Evolutionary conservation across 1,139 yeast genomes (phyloP).

Genomic region (Starmera stellimalicola): DNA sequence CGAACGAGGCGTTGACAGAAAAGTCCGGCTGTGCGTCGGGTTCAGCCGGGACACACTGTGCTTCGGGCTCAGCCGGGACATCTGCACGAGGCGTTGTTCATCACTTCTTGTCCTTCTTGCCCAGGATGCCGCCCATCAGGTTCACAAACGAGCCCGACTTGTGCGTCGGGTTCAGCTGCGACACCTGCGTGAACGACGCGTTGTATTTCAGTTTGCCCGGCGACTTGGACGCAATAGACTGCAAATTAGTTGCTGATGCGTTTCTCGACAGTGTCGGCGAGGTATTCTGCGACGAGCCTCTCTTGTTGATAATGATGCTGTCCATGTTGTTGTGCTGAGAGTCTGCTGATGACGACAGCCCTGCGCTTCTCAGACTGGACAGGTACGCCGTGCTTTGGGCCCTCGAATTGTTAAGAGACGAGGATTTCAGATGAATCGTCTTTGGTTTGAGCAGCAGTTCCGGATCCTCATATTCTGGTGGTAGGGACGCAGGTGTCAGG

Average conservation of each 20-base stretch:
- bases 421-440: constrained; percentile 17
- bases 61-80: too few species aligned
- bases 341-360: background rate
- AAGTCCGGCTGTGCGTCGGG: too few species aligned
- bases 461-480: constrained; percentile 24
- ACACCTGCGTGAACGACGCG: background rate
- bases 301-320: background rate
- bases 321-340: constrained; percentile 1
- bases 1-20: too few species aligned
- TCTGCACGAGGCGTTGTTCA: too few species aligned
- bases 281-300: background rate
- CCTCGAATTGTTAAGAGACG: constrained; percentile 17
- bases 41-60: too few species aligned
- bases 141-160: constrained; percentile 17
- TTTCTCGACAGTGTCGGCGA: constrained; percentile 9
- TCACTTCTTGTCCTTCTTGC: constrained; percentile 13
- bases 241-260: constrained; percentile 12
- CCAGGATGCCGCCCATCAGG: constrained; percentile 16
- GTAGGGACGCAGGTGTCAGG: constrained; percentile 53
- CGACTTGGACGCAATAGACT: constrained; percentile 13
- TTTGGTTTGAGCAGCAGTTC: constrained; percentile 16
- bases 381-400: constrained; percentile 17
- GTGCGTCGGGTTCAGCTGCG: constrained; percentile 4
- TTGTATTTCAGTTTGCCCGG: constrained; percentile 7
- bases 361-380: constrained; percentile 10